Conservation (phyloP, 768 basidiomycete genomes). For the Fibroporia radiculosa region DNA sequence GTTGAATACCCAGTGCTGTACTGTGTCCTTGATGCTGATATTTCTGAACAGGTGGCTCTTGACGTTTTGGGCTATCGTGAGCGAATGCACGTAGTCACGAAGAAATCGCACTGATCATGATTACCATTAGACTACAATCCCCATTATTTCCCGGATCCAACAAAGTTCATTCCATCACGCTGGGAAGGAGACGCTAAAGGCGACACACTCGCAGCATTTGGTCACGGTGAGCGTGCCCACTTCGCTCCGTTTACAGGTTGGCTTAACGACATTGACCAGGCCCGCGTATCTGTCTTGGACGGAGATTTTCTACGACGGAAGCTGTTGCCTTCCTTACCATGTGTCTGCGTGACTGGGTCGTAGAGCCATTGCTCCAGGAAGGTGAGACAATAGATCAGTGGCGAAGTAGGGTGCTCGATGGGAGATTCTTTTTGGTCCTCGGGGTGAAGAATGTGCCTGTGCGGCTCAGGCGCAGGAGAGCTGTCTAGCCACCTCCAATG, state of each 20-base stretch:
- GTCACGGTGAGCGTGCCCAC: slow-evolving; percentile 15
- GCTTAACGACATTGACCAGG: slow-evolving; percentile 28
- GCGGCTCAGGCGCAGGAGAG: background rate
- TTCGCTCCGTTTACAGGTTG: too few relatives aligned
- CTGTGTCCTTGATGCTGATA: too few relatives aligned
- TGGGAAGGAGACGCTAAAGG: slow-evolving; percentile 26
- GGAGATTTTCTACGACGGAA: slow-evolving; percentile 48
- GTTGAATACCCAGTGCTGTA: too few relatives aligned
- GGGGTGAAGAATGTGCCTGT: background rate
- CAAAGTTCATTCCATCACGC: slow-evolving; percentile 28
- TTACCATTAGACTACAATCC: slow-evolving; percentile 31
- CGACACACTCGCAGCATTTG: slow-evolving; percentile 11
- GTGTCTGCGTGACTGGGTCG: slow-evolving; percentile 43
- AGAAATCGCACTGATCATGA: too few relatives aligned
- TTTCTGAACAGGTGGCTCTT: background rate
- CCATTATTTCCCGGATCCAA: slow-evolving; percentile 28
- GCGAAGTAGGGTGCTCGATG: background rate
- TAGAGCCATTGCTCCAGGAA: slow-evolving; percentile 36
- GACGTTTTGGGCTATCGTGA: background rate
- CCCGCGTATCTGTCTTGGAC: slow-evolving; percentile 45
- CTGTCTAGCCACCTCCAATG: too few relatives aligned
- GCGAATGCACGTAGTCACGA: too few relatives aligned
- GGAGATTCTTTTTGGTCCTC: background rate
- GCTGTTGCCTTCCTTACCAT: slow-evolving; percentile 44
- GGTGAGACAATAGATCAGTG: slow-evolving; percentile 26